Evolutionary conservation across 306 rosid genomes (phyloP), one percentile per base, ranked within the genome.

Genomic region (Rosa rugosa): DNA sequence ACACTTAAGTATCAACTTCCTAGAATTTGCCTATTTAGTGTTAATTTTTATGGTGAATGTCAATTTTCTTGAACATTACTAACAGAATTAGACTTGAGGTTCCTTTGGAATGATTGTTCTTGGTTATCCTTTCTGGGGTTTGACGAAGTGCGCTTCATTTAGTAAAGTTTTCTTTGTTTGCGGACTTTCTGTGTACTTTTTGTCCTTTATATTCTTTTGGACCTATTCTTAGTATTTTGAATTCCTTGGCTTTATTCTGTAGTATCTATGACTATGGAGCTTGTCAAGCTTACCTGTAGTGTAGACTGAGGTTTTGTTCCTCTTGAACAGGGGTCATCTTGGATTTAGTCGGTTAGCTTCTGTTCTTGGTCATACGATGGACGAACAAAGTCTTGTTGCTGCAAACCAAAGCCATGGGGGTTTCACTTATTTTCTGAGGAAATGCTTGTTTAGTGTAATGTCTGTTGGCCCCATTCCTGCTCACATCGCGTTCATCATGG

Each of bases 401-500:
- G 64, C 77, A 65, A 69, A 75, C 73, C 71, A 69, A 41, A 49
- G 79, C 31, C 49, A 73, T 62, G 83, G 84, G 65, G 81, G 87
- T 75, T 78, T 85, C 45, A 42, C 50, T 47, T 31, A 83, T 72
- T 89, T 79, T 72, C 44, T 87, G 41, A 91, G 92, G 80, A 92
- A 80, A 85, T 88, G 89, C 75, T 14, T 90, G 23, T 88, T 88
- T 77, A 69, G 63, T 27, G 72, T 88, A 51, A 65, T 94, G 16
- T 87, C 91, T 6, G 87, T 77, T 4, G 97, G 99, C 68, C 89
- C 92, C 11, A 77, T 91, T 80, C 97, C 97, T 44, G 69, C 81
- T 65, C 97, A 94, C 87, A 80, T 94, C 69, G 86, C 97, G 73
- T 92, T 94, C 88, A 90, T 94, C 81, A 91, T 94, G 94, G 97